Conservation (phyloP, 176 grass and related monocot genomes). For the Cymbopogon citratus region DNA sequence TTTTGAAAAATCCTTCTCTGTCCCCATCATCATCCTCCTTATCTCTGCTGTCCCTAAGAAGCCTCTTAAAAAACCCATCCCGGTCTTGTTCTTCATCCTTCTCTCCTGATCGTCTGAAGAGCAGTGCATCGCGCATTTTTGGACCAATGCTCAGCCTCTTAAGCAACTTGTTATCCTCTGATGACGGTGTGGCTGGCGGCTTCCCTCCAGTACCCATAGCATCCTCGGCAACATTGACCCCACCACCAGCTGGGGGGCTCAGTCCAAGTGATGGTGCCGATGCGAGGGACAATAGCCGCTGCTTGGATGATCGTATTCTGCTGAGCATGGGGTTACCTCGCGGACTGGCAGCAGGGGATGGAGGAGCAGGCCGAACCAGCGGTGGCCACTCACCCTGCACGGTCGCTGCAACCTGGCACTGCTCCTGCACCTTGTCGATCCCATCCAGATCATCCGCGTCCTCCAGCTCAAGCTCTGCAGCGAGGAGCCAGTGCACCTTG, state of each 20-base stretch:
- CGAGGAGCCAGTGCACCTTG: conserved; percentile 95
- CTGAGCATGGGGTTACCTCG: conserved; percentile 78
- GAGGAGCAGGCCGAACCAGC: conserved; percentile 38
- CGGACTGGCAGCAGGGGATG: conserved; percentile 51
- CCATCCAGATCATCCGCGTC: conserved; percentile 70
- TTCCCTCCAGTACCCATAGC: conserved; percentile 33
- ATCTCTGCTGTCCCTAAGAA: conserved; percentile 79
- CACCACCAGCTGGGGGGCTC: conserved; percentile 26
- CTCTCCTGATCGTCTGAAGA: conserved; percentile 77
- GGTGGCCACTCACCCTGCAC: conserved; percentile 72
- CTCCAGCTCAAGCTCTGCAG: conserved; percentile 90
- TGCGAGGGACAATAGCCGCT: conserved; percentile 70
- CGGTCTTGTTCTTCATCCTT: conserved; percentile 78
- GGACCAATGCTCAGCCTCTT: conserved; percentile 82
- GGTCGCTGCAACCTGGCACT: conserved; percentile 81
- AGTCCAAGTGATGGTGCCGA: conserved; percentile 54
- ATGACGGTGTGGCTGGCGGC: conserved; percentile 43
- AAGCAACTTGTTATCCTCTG: conserved; percentile 85
- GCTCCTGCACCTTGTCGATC: conserved; percentile 74
- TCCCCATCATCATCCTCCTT: conserved; percentile 75
- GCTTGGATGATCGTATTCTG: conserved; percentile 85
- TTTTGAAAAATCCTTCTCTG: conserved; percentile 82
- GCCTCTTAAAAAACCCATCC: conserved; percentile 89
- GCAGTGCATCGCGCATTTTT: conserved; percentile 75
- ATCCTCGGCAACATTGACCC: conserved; percentile 38